Evolutionary conservation across 2,329 filamentous ascomycete genomes (phyloP).

Genomic region (Penicillium italicum): DNA sequence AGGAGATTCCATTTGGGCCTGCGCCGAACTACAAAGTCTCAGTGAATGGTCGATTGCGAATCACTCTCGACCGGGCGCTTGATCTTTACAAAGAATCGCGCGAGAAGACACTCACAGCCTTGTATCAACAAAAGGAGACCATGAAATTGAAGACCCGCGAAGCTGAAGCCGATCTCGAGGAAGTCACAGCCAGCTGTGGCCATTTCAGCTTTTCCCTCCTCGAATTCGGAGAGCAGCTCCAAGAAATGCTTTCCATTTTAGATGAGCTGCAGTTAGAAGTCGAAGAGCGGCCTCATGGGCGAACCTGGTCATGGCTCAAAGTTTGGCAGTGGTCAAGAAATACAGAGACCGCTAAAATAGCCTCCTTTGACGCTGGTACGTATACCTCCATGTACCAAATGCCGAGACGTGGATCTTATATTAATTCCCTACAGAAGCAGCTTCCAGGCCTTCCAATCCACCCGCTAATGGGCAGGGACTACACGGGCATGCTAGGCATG

Average conservation of each 20-base stretch:
- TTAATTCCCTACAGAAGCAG: background rate
- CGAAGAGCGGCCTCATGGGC: conserved; percentile 58
- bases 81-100: conserved; percentile 73
- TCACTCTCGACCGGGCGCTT: conserved; percentile 76
- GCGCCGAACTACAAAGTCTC: conserved; percentile 65
- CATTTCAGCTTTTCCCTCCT: conserved; percentile 92
- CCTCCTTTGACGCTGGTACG: conserved; percentile 30
- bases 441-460: background rate
- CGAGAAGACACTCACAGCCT: conserved; percentile 67
- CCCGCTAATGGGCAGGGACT: background rate
- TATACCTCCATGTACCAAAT: background rate
- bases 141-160: conserved; percentile 63
- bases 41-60: conserved; percentile 74
- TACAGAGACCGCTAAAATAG: conserved; percentile 9
- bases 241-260: conserved; percentile 74
- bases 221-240: conserved; percentile 86
- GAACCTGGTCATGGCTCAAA: conserved; percentile 79
- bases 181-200: conserved; percentile 94
- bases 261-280: conserved; percentile 74
- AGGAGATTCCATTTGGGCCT: conserved; percentile 76
- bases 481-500: conserved; percentile 1
- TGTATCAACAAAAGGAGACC: conserved; percentile 78
- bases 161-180: conserved; percentile 88
- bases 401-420: background rate
- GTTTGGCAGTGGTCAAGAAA: conserved; percentile 59